phyloP scores from a whole-genome alignment of 2,329 filamentous ascomycete genomes.

The Arthrobotrys sinensis region DNA sequence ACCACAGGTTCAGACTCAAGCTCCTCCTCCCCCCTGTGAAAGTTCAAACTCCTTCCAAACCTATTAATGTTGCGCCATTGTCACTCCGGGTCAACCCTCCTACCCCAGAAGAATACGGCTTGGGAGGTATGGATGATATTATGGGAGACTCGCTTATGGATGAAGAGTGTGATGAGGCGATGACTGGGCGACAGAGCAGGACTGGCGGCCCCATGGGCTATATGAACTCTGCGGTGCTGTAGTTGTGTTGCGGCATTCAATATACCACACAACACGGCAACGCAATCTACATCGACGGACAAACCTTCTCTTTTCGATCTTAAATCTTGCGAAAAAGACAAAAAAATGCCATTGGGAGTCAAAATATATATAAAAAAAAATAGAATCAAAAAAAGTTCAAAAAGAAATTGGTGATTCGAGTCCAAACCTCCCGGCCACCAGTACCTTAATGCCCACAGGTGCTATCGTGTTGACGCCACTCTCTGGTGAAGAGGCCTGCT shows the following conservation, averaged over 20 bases:
- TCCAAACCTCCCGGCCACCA: slow-evolving; percentile 55
- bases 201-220: not conserved
- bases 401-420: slow-evolving; percentile 41
- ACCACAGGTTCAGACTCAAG: not conserved
- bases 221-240: not conserved
- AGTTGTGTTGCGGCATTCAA: not conserved
- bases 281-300: not conserved
- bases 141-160: not conserved
- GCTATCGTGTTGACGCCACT: slow-evolving; percentile 62
- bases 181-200: not conserved
- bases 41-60: not conserved
- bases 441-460: slow-evolving; percentile 58
- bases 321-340: not conserved
- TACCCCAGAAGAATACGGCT: not conserved
- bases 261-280: slow-evolving; percentile 10
- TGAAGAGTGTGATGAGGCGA: slow-evolving; percentile 8
- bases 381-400: slow-evolving; percentile 52
- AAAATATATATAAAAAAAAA: slow-evolving; percentile 31
- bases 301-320: slow-evolving; percentile 7
- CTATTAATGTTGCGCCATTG: not conserved
- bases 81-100: not conserved
- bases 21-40: not conserved
- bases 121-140: not conserved
- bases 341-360: too few relatives aligned
- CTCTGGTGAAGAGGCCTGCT: slow-evolving; percentile 61